Evolutionary conservation across 176 grass and related monocot genomes (phyloP), one percentile per base, ranked within the genome.

Genomic region (Alloteropsis semialata): DNA sequence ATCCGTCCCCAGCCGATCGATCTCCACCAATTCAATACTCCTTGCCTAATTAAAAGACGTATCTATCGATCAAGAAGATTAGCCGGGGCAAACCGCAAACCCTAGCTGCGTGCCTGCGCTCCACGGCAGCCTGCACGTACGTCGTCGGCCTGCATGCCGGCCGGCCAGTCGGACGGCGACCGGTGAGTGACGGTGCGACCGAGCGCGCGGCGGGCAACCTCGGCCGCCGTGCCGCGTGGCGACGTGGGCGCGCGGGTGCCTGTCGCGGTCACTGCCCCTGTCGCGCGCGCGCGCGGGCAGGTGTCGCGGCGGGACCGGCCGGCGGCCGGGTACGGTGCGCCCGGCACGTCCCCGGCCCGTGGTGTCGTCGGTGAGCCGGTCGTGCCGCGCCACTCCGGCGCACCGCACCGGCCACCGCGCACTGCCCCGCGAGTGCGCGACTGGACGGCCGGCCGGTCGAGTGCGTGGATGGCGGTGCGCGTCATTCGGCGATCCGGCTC

Each of bases 311-410:
- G 61, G 21, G 73, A 37, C 22, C 15, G 68, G 43, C n/a, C n/a
- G n/a, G n/a, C n/a, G n/a, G n/a, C n/a, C n/a, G n/a, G n/a, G n/a
- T n/a, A 2, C 34, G 33, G 63, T 29, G 51, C 51, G 14, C 29
- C 28, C 7, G 45, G 44, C 19, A 19, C 60, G 67, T 17, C 17
- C 42, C 0, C 10, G 24, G 57, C 25, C 24, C 29, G 57, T 14
- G 29, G 37, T n/a, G 24, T 86, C 46, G 60, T 29, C 71, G 69
- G 75, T n/a, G n/a, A n/a, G n/a, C 72, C 56, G 69, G 78, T 81
- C 79, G 72, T 87, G 79, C 62, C 70, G 49, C 30, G 85, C 71
- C 77, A 77, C 85, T 77, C 69, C 56, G 64, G 71, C 78, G 78
- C 49, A 28, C 44, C 18, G 48, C 32, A 28, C 67, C 82, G 62